These are phyloP conservation scores for Jacaranda copaia DNA, from an alignment of 257 asterid species.

Conservation along the genomic window DNA sequence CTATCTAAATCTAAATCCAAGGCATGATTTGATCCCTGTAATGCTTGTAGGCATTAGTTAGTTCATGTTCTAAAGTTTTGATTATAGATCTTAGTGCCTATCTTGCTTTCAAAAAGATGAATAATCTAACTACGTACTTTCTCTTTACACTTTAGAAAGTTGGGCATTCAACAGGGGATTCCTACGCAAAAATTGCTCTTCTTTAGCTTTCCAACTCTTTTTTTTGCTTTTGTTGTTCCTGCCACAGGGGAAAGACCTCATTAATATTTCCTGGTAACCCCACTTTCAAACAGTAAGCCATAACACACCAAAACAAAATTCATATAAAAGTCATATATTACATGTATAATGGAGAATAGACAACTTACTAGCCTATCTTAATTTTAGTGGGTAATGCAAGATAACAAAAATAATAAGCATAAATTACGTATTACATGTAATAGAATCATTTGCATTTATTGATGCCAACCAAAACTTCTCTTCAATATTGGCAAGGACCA, in stretches of 20 bases:
- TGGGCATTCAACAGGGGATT: constrained; percentile 81
- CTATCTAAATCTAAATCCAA: too few species aligned
- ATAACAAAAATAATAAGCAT: neutral
- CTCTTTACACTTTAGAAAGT: constrained; percentile 81
- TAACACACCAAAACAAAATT: neutral
- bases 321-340: neutral
- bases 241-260: constrained; percentile 31
- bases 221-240: constrained; percentile 77
- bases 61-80: too few species aligned
- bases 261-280: constrained; percentile 14
- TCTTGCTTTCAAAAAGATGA: too few species aligned
- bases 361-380: too few species aligned
- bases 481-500: neutral
- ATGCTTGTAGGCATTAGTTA: too few species aligned
- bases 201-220: constrained; percentile 86
- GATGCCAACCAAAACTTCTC: neutral
- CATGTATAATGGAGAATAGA: neutral
- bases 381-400: neutral
- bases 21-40: too few species aligned
- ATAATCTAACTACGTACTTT: too few species aligned
- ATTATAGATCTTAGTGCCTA: too few species aligned
- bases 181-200: constrained; percentile 80
- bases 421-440: neutral
- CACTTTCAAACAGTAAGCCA: neutral
- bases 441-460: neutral